Evolutionary conservation across 164 flowering plant genomes (phyloP), one percentile per base, ranked within the genome.

Genomic region (Magnolia sinica): DNA sequence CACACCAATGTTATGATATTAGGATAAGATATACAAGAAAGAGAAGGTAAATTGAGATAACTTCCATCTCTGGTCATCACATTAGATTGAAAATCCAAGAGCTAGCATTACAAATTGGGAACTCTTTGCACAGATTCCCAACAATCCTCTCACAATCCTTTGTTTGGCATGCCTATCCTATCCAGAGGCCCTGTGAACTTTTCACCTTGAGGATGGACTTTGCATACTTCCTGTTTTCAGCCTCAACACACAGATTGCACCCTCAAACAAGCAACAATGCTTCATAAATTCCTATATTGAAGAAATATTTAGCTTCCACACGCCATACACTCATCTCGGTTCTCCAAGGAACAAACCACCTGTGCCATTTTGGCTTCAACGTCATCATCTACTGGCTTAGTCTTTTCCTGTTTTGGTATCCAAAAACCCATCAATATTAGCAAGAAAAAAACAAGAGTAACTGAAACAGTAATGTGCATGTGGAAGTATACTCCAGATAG

Each of bases 281-380:
- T 37, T 4, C 3, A 4, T 37, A 37, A 4, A 37, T 37, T 37
- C 45, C 45, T 3, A 37, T 37, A 37, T 37, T 37, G 45, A 37
- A 37, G 45, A 10, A 55, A 55, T 8, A 16, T 11, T 68, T 74
- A 94, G 83, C 97, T 92, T 73, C 98, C 98, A 82, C 97, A 94
- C 31, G 98, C 88, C 87, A 91, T 8, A 82, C 98, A 94, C 8
- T 92, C 98, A 1, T 91, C 98, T 4, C 91, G 87, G 81, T 94
- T 94, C 59, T 88, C 83, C 3, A 92, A 79, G 19, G 97, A 92
- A 79, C 97, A 92, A n/a, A 89, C 94, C 90, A 94, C 81, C 74
- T 94, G 93, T 37, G 96, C 94, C 90, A 89, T 86, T 74, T 88
- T 87, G 23, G 88, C 90, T 76, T 86, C 91, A 16, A 79, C 90